Base-by-base conservation (phyloP, 164 flowering plant species). In the Aristolochia californica region DNA sequence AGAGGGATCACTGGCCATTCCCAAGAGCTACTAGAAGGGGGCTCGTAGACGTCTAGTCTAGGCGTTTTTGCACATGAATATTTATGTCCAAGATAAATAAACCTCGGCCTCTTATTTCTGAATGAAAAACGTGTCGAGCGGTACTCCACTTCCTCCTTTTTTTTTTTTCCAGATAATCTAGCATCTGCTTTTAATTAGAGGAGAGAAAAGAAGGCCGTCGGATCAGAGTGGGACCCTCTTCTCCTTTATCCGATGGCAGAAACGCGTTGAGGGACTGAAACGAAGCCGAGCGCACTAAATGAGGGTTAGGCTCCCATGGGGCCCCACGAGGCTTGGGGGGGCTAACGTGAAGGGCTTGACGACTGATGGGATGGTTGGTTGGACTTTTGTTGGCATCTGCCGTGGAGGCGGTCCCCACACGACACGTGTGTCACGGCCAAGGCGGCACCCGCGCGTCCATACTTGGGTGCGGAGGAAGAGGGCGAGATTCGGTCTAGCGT, bases 381-480 rank as follows among this genome's bases (percentile, higher is more conserved):
- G 50, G 50, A 47, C 50, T 47, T 47, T 47, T 47, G 50, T 47
- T 47, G 50, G 18, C 50, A 47, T 47, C 22, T 47, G 20, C 11
- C 43, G 30, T 28, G 56, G 14, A 15, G 13, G 20, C 20, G 50
- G 50, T 17, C 18, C 50, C 50, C 50, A 47, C 50, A 1, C n/a
- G 50, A 17, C 40, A 34, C 40, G 40, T 34, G 40, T 7, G 11
- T 12, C 7, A 0, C 40, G 40, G 40, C 10, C 9, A 8, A 34
- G 40, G 40, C 40, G 5, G 10, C 40, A 1, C 40, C 10, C 40
- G 7, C 9, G 4, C 7, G 40, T 34, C 40, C 40, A 34, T 8
- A 34, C 40, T 12, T 1, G 1, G 4, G 40, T 34, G 40, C 40
- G 40, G 40, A 34, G 53, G 53, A 23, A 14, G 21, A 14, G 4